Evolutionary conservation across 176 grass and related monocot genomes (phyloP), one percentile per base, ranked within the genome.

Genomic region (Eremochloa ophiuroides): DNA sequence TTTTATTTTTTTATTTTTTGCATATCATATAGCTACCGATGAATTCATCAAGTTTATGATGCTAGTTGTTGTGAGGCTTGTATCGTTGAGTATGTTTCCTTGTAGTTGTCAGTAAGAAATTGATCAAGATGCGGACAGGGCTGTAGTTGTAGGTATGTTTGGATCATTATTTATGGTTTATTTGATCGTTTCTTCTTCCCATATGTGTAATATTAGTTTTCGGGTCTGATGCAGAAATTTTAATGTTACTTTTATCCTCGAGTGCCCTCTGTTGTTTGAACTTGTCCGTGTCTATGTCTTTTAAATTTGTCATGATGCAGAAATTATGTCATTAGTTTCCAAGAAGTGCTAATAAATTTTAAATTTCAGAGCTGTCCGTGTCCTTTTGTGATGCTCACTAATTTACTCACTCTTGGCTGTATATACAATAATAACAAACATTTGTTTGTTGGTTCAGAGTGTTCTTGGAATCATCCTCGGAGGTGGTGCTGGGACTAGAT

Each of bases 401-500:
- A 0, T 80, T 26, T 67, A 66, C 46, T 72, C 25, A 26, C 29
- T 28, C 25, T 61, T 89, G 26, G 41, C 13, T 7, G 13, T 86
- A 28, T 86, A 28, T n/a, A 12, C 46, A 46, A 83, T 80, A 30
- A 86, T 80, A 30, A 86, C 75, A 60, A 8, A 63, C 27, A 70
- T 74, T 43, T 40, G 73, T 81, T 84, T 82, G 38, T 86, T 67
- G n/a, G 35, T 79, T 69, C 56, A 99, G 96, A 99, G 93, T 91
- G 96, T 99, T 89, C 77, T 99, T 35, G 96, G 96, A n/a, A 99
- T 99, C 51, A 99, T 99, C 80, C 91, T 99, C 33, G 97, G 97
- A 41, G 97, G 97, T 80, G 97, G 97, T 16, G 97, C 97, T 1
- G 97, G 97, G 38, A 96, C 97, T 30, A 88, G 97, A 41, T 67